These are phyloP conservation scores for Tricholoma saponaceum DNA, from an alignment of 768 basidiomycete genomes.

Conservation along the genomic window DNA sequence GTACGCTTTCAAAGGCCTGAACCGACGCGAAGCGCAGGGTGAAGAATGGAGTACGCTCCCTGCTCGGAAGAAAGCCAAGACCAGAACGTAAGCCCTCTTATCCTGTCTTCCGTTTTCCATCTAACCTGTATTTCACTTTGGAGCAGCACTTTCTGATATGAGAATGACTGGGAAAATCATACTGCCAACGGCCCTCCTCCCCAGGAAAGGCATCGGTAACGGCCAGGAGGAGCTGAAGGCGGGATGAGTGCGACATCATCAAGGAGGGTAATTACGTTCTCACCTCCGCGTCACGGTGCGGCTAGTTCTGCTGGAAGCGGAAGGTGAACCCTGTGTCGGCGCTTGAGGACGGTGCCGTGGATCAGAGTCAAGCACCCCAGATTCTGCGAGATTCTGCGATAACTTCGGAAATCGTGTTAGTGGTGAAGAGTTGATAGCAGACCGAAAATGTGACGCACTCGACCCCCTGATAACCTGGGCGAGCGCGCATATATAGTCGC, in stretches of 20 bases:
- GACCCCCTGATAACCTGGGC: neutral
- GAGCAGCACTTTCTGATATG: neutral
- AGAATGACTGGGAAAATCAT: constrained; percentile 12
- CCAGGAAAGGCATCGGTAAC: neutral
- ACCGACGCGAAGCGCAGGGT: constrained; percentile 30
- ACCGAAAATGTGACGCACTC: no score
- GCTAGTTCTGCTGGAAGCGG: neutral
- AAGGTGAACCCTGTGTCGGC: neutral
- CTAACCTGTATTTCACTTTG: neutral
- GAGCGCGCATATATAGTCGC: neutral
- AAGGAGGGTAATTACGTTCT: constrained; percentile 21
- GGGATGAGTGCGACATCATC: constrained; percentile 20
- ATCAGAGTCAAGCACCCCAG: neutral
- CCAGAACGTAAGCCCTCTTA: constrained; percentile 9
- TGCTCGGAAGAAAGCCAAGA: constrained; percentile 25
- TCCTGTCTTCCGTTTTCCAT: no score
- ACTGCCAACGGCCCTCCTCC: constrained; percentile 5
- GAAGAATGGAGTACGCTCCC: constrained; percentile 36
- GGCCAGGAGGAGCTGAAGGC: constrained; percentile 1
- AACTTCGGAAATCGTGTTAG: neutral
- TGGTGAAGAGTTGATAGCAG: neutral
- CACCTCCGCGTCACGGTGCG: constrained; percentile 16
- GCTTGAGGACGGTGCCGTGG: neutral
- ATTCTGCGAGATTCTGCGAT: no score
- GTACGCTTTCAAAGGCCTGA: constrained; percentile 21